A percentile compares a stretch with the other conserved stretches of the same genome.
These are phyloP conservation scores for Tolypocladium capitatum DNA, from an alignment of 2,329 filamentous ascomycete genomes.

Conservation along the genomic window DNA sequence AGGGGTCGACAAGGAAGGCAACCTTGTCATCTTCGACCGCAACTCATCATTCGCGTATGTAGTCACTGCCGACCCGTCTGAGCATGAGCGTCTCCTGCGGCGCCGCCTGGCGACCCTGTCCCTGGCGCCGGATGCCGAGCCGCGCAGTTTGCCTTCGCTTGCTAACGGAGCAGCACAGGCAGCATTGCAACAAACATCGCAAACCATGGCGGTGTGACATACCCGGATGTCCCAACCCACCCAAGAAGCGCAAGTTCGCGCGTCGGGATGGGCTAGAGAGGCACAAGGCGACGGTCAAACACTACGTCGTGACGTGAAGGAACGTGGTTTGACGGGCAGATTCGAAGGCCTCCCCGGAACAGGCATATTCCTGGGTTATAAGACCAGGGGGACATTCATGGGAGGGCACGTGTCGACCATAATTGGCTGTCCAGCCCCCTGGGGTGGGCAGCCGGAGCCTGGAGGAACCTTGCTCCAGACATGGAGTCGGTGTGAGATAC, in stretches of 20 bases:
- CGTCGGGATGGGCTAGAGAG: conserved; percentile 28
- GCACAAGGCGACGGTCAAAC: conserved; percentile 26
- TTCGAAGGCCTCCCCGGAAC: background rate
- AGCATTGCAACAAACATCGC: conserved; percentile 29
- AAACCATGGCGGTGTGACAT: conserved; percentile 27
- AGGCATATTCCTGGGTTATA: background rate
- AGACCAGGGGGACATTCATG: background rate
- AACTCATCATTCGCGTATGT: conserved; percentile 28
- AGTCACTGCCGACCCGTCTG: background rate
- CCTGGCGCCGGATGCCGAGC: background rate
- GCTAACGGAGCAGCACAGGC: conserved; percentile 13
- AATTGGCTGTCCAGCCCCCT: background rate
- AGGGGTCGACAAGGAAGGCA: conserved; percentile 24
- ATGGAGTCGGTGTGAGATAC: background rate
- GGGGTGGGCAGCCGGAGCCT: no score
- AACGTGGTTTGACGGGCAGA: background rate
- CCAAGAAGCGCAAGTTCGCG: conserved; percentile 27
- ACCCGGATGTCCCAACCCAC: conserved; percentile 25
- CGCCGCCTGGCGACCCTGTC: background rate
- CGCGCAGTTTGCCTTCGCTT: background rate
- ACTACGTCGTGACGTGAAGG: conserved; percentile 16
- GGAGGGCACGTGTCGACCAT: background rate
- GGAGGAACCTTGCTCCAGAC: background rate
- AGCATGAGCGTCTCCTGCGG: background rate
- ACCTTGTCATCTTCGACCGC: conserved; percentile 24